phyloP scores from a whole-genome alignment of 2,329 filamentous ascomycete species.

The Venturia pyrina region DNA sequence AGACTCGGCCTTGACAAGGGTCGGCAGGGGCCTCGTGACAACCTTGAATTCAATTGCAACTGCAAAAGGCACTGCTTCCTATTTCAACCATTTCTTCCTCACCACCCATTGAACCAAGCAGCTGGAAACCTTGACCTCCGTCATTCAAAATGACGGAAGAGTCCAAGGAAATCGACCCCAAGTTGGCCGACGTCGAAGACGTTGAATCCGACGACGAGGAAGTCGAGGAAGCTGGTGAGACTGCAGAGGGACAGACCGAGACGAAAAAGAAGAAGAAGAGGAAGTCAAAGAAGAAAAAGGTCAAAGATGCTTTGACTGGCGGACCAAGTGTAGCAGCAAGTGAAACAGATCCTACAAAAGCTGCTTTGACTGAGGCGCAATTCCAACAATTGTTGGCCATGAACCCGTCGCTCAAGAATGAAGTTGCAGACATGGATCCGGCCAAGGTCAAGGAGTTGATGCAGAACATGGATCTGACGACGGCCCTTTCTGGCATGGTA shows the following conservation, averaged over 20 bases:
- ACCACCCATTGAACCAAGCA: too few species aligned
- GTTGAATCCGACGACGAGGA: slow-evolving; percentile 9
- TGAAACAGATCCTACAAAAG: slow-evolving; percentile 17
- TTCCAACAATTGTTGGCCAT: slow-evolving; percentile 26
- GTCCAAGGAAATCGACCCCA: slow-evolving; percentile 10
- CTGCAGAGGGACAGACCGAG: background rate
- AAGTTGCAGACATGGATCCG: slow-evolving; percentile 21
- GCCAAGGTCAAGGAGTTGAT: slow-evolving; percentile 36
- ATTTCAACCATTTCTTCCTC: background rate
- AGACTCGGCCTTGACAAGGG: too few species aligned
- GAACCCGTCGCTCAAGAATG: slow-evolving; percentile 29
- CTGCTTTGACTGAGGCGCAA: slow-evolving; percentile 27
- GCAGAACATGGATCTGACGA: slow-evolving; percentile 55
- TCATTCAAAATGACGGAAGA: slow-evolving; percentile 2
- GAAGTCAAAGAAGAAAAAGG: slow-evolving; percentile 55
- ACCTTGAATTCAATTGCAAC: background rate
- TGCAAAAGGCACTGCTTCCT: background rate
- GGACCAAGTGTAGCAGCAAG: slow-evolving; percentile 21
- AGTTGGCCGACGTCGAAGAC: background rate
- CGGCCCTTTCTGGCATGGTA: slow-evolving; percentile 62
- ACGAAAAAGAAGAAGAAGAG: slow-evolving; percentile 48
- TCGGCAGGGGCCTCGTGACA: background rate
- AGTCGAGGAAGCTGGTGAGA: slow-evolving; percentile 9
- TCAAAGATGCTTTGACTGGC: slow-evolving; percentile 34
- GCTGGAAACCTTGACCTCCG: too few species aligned